phyloP scores from a whole-genome alignment of 257 asterid genomes.

The Solanum pennellii region DNA sequence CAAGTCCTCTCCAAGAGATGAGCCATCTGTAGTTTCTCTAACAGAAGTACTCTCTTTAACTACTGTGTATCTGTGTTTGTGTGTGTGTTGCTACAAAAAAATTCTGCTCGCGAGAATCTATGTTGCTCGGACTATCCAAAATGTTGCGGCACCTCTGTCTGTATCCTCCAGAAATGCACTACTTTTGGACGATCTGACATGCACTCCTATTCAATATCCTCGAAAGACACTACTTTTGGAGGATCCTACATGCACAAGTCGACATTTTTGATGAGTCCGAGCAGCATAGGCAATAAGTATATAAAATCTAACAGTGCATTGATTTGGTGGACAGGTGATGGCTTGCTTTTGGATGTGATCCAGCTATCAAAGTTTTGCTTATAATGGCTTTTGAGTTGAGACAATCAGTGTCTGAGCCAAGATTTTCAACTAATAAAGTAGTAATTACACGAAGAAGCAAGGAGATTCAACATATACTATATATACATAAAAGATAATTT shows the following conservation, averaged over 20 bases:
- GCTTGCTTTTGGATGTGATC: not conserved
- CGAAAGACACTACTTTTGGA: not conserved
- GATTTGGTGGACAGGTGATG: not conserved
- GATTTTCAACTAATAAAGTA: not conserved
- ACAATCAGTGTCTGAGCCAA: not conserved
- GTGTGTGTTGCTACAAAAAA: not conserved
- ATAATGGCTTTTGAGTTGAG: not conserved
- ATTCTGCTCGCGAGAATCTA: not conserved
- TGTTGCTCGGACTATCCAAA: not conserved
- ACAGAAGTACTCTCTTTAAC: constrained; percentile 27
- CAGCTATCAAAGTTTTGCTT: not conserved
- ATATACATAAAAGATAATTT: not conserved
- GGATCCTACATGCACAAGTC: not conserved
- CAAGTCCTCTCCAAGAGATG: constrained; percentile 14
- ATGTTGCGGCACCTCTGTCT: not conserved
- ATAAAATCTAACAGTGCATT: not conserved
- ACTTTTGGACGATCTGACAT: not conserved
- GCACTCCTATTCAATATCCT: not conserved
- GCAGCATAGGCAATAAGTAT: not conserved
- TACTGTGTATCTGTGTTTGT: too few species aligned
- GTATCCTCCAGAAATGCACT: not conserved
- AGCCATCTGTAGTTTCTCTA: constrained; percentile 21
- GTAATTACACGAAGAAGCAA: not conserved
- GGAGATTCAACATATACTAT: not conserved
- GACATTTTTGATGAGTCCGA: not conserved